Evolutionary conservation across 2,329 filamentous ascomycete species (phyloP), one percentile per base, ranked within the genome.

Genomic region (Rhinocladiella similis): DNA sequence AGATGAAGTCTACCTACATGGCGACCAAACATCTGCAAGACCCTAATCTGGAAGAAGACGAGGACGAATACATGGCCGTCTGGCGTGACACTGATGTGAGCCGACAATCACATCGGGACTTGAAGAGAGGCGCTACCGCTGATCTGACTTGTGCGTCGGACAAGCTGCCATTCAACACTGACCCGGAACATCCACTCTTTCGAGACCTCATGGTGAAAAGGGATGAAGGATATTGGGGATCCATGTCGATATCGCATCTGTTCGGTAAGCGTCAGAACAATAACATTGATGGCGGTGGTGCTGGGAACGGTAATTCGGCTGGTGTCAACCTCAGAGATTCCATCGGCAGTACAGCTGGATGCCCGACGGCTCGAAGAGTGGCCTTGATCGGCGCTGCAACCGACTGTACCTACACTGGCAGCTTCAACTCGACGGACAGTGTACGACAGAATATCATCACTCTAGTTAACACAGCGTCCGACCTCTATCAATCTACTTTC

Each of bases 301-400:
- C 84, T 9, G 81, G 83, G 4, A 82, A 83, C 13, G 89, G 90
- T 57, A 92, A 91, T 68, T 85, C 88, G 50, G 90, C 87, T 19
- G 88, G 88, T 63, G 85, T 92, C 58, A 94, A 97, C 69, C 76
- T 97, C 64, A 79, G 82, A 33, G 81, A 77, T 33, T 90, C 84
- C 22, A 96, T 99, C 68, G 94, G 94, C 47, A 87, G 83, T 57
- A 89, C 88, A 0, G 70, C 75, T n/a, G 94, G 94, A 50, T 99
- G 94, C 70, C 93, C 93, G 5, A 86, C 81, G 1, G 93, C 91
- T n/a, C 85, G 91, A 64, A 95, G 89, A 72, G 91, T 99, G 16
- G 94, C 94, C 1, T 80, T 97, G 39, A 84, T 99, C 20, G 94
- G 94, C 25, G 85, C 97, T 36, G 94, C 91, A 7, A 94, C 91